Conservation (phyloP, 1,284 basidiomycete genomes). For the Coniophora puteana region DNA sequence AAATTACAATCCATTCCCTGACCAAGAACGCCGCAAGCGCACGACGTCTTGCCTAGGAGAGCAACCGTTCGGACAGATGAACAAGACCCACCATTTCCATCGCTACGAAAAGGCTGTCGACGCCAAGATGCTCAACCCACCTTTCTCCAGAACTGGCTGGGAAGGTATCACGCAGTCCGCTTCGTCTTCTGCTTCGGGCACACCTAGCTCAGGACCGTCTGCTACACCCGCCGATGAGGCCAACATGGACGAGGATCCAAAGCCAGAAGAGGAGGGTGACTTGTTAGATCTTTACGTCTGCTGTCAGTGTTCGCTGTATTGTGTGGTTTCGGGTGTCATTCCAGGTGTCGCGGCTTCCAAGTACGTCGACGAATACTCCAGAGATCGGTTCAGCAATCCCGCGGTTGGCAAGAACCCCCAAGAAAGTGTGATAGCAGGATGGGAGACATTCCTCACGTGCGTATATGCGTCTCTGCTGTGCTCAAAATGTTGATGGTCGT, state of each 20-base stretch:
- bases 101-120: constrained; percentile 65
- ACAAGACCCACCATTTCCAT: constrained; percentile 78
- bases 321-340: constrained; percentile 63
- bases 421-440: constrained; percentile 46
- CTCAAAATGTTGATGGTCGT: constrained; percentile 9
- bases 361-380: constrained; percentile 41
- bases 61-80: constrained; percentile 41
- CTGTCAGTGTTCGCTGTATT: constrained; percentile 75
- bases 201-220: too few relatives aligned
- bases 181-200: too few relatives aligned
- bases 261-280: constrained; percentile 43
- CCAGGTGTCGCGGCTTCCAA: constrained; percentile 65
- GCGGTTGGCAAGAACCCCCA: constrained; percentile 38
- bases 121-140: constrained; percentile 56
- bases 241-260: constrained; percentile 25
- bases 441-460: constrained; percentile 68
- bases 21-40: constrained; percentile 45
- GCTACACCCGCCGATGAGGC: constrained; percentile 27
- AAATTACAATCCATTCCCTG: constrained; percentile 46
- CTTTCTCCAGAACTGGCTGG: constrained; percentile 59
- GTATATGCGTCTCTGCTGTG: constrained; percentile 7
- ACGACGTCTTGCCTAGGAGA: constrained; percentile 50
- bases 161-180: constrained; percentile 47
- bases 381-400: constrained; percentile 39
- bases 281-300: constrained; percentile 75